Evolutionary conservation across 75 land plant genomes (phyloP).

Genomic region (Pinus taeda): DNA sequence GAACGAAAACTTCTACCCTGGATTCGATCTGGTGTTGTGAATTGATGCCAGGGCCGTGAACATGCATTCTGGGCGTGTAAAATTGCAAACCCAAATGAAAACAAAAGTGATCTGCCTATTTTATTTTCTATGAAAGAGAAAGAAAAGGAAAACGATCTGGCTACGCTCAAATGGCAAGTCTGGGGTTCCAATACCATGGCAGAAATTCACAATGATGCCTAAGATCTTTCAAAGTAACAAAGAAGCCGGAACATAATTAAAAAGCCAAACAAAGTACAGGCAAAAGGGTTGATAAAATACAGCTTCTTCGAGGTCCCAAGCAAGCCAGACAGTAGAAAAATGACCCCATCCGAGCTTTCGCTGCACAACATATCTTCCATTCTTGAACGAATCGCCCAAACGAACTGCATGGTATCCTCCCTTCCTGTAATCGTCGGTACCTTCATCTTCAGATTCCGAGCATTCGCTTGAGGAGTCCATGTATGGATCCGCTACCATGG

Average conservation of each 20-base stretch:
- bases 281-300: constrained; percentile 3
- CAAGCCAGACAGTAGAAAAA: constrained; percentile 98
- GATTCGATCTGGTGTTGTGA: not conserved
- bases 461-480: not conserved
- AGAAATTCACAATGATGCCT: no score
- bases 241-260: not conserved
- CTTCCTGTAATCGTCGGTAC: constrained; percentile 73
- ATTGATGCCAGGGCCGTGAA: no score
- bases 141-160: no score
- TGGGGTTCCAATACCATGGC: no score
- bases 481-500: not conserved
- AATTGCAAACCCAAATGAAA: not conserved
- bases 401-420: constrained; percentile 91
- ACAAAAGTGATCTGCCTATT: not conserved
- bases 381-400: constrained; percentile 64
- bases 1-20: not conserved
- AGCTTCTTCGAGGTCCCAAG: constrained; percentile 55
- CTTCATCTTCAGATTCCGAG: constrained; percentile 79
- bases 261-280: no score
- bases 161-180: not conserved
- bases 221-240: not conserved
- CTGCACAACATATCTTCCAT: constrained; percentile 76
- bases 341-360: constrained; percentile 91
- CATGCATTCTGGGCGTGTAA: no score
- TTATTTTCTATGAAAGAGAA: no score